These are phyloP conservation scores for Pachysandra terminalis DNA, from an alignment of 164 flowering plant genomes.

Conservation along the genomic window DNA sequence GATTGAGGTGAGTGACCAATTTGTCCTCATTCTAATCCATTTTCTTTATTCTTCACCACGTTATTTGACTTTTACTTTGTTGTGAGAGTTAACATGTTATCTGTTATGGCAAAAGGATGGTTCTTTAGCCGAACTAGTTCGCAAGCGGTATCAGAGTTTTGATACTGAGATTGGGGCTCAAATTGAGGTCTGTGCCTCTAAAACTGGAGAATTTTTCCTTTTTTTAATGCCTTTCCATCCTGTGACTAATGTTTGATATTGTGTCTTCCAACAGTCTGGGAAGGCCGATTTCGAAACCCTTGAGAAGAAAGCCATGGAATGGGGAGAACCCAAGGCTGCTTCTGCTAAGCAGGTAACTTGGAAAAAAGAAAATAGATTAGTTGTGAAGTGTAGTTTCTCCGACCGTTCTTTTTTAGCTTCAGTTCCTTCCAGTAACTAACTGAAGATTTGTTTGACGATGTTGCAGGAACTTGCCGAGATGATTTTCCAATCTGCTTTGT, in stretches of 20 bases:
- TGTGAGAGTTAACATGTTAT: neutral
- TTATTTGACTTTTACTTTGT: too few species aligned
- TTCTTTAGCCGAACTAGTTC: slow-evolving; percentile 66
- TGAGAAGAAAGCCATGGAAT: slow-evolving; percentile 80
- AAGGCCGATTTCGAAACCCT: slow-evolving; percentile 82
- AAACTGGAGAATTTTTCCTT: neutral
- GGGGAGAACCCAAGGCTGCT: slow-evolving; percentile 91
- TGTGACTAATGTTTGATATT: neutral
- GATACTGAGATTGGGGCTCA: slow-evolving; percentile 77
- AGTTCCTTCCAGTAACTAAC: neutral
- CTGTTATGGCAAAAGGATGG: slow-evolving; percentile 54
- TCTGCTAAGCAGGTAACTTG: slow-evolving; percentile 86
- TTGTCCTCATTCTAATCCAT: neutral
- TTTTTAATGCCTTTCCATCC: neutral
- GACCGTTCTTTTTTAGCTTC: neutral
- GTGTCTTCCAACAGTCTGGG: slow-evolving; percentile 64
- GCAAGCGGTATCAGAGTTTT: slow-evolving; percentile 82
- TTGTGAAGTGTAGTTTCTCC: neutral
- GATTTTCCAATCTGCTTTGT: slow-evolving; percentile 2
- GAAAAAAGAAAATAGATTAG: too few species aligned
- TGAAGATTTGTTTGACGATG: neutral
- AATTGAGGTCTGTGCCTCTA: slow-evolving; percentile 54
- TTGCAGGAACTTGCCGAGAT: slow-evolving; percentile 5
- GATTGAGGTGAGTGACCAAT: slow-evolving; percentile 46
- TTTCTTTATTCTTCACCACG: neutral